These are phyloP conservation scores for Neospora caninum DNA, from an alignment of 169 alveolate genomes.

Conservation along the genomic window DNA sequence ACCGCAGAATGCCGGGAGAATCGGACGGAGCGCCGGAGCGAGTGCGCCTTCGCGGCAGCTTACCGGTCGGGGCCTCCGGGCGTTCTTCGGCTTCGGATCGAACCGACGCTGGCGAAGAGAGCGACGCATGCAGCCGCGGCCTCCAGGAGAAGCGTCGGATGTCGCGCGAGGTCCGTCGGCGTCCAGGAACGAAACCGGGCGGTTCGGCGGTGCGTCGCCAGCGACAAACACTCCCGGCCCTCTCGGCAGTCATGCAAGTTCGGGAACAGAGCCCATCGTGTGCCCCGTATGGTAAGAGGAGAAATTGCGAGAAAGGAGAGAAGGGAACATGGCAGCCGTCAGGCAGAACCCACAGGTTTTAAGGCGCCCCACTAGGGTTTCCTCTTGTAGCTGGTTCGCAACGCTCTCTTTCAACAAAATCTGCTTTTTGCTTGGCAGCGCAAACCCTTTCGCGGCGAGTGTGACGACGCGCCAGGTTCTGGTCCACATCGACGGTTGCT, in stretches of 20 bases:
- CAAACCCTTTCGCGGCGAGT: conserved; percentile 8
- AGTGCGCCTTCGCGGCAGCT: not conserved
- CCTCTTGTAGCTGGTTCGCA: too few relatives aligned
- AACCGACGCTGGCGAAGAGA: not conserved
- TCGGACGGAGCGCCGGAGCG: not conserved
- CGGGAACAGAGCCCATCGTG: not conserved
- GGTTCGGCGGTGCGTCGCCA: not conserved
- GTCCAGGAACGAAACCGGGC: not conserved
- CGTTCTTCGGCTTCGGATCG: not conserved
- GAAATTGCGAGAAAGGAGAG: not conserved
- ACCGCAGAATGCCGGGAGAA: too few relatives aligned
- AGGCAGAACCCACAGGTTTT: too few relatives aligned
- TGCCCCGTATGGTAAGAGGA: not conserved
- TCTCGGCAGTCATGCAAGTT: not conserved
- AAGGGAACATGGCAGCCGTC: not conserved
- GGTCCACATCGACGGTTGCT: conserved; percentile 30
- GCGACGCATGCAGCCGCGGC: not conserved
- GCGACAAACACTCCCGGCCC: not conserved
- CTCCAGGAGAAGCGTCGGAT: not conserved
- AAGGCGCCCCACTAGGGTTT: too few relatives aligned
- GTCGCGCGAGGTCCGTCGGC: not conserved
- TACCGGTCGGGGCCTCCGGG: not conserved
- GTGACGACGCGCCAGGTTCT: conserved; percentile 17
- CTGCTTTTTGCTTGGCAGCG: not conserved
- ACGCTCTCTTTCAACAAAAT: not conserved